Percentiles rank a stretch among this genome's conserved stretches.
phyloP scores from a whole-genome alignment of 2,329 filamentous ascomycete species.

The Apiospora hydei region DNA sequence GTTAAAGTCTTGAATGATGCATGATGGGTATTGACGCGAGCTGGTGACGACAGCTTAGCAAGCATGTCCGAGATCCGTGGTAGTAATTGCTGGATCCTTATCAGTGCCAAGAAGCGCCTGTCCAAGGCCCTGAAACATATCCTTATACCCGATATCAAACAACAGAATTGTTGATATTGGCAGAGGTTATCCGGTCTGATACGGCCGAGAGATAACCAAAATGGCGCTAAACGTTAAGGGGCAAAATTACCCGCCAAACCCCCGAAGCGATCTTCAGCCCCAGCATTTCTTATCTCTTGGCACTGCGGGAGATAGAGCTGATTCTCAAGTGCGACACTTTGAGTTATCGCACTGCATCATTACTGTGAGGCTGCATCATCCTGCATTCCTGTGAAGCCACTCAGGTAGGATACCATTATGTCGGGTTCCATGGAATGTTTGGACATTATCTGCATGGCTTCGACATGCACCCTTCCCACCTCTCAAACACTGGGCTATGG shows the following conservation, averaged over 20 bases:
- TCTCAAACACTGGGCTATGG: neutral
- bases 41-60: neutral
- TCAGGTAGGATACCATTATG: neutral
- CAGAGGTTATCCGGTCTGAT: neutral
- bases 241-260: neutral
- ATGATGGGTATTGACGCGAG: neutral
- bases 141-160: neutral
- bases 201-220: neutral
- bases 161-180: neutral
- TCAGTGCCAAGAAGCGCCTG: neutral
- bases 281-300: slow-evolving; percentile 14
- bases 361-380: neutral
- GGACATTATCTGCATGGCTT: neutral
- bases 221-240: neutral
- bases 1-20: neutral
- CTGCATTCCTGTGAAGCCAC: neutral
- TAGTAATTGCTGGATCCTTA: neutral
- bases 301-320: neutral
- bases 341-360: neutral
- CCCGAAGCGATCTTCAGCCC: neutral
- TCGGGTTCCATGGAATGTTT: neutral
- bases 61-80: no score
- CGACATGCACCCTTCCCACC: neutral
- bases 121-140: no score
- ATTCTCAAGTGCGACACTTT: neutral